Percentiles rank a stretch among this genome's conserved stretches.
Conservation (phyloP, 441 rosid genomes). For the Erysimum cheiri region DNA sequence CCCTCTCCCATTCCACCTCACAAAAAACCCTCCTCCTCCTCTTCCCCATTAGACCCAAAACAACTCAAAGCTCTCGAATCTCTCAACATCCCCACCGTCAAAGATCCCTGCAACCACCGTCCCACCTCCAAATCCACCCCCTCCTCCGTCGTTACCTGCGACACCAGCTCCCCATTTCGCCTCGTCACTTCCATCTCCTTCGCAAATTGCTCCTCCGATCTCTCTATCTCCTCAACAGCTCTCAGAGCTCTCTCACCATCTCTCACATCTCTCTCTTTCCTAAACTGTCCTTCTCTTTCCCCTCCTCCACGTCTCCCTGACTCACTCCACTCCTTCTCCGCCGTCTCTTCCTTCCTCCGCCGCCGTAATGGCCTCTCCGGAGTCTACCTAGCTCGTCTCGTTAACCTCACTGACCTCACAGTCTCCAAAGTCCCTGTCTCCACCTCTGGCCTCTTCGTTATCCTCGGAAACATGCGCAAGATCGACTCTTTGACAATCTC, state of each 20-base stretch:
- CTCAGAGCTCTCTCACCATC: slow-evolving; percentile 73
- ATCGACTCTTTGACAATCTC: slow-evolving; percentile 68
- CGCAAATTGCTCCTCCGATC: slow-evolving; percentile 76
- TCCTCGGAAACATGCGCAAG: slow-evolving; percentile 71
- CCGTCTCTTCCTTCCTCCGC: slow-evolving; percentile 68
- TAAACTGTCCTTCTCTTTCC: slow-evolving; percentile 65
- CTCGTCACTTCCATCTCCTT: slow-evolving; percentile 73
- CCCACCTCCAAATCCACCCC: slow-evolving; percentile 50
- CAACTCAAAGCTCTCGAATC: slow-evolving; percentile 80
- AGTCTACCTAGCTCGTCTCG: slow-evolving; percentile 68
- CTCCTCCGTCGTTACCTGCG: slow-evolving; percentile 61
- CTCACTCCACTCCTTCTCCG: slow-evolving; percentile 77
- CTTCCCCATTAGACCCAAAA: slow-evolving; percentile 80
- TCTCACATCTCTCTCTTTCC: slow-evolving; percentile 70
- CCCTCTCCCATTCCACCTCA: slow-evolving; percentile 29
- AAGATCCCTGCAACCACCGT: slow-evolving; percentile 64
- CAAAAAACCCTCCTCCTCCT: slow-evolving; percentile 23
- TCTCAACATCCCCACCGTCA: slow-evolving; percentile 68
- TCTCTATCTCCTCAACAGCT: slow-evolving; percentile 81
- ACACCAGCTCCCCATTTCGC: slow-evolving; percentile 71
- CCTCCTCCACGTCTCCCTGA: slow-evolving; percentile 67
- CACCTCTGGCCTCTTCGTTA: slow-evolving; percentile 72
- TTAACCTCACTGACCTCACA: slow-evolving; percentile 82
- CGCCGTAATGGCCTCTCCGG: slow-evolving; percentile 77
- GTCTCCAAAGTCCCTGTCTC: slow-evolving; percentile 62